phyloP scores from a whole-genome alignment of 345 rosid genomes.

The Sonneratia alba region DNA sequence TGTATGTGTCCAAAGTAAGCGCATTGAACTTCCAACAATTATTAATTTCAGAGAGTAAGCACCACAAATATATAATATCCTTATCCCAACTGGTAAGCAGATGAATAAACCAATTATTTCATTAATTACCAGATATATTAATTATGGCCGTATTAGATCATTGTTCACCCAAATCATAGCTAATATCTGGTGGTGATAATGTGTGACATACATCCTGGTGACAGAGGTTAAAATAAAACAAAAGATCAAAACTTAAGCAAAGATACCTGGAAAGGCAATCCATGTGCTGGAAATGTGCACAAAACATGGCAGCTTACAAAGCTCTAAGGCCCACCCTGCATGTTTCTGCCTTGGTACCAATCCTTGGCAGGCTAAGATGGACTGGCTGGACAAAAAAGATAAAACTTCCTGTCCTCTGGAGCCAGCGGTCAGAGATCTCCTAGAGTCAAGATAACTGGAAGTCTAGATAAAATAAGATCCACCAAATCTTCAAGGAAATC shows the following conservation, averaged over 20 bases:
- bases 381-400: not conserved
- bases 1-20: not conserved
- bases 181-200: not conserved
- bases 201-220: not conserved
- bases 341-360: slow-evolving; percentile 5
- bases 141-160: not conserved
- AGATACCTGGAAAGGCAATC: slow-evolving; percentile 8
- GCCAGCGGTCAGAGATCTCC: not conserved
- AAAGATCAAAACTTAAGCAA: not conserved
- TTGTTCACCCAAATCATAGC: slow-evolving; percentile 4
- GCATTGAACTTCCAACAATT: not conserved
- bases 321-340: not conserved
- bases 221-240: not conserved
- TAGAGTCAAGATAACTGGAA: not conserved
- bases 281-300: slow-evolving; percentile 10
- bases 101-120: not conserved
- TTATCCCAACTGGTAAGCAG: not conserved
- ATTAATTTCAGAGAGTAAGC: not conserved
- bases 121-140: not conserved
- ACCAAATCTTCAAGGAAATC: not conserved
- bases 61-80: not conserved
- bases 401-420: not conserved
- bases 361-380: not conserved
- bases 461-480: not conserved
- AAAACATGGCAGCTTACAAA: slow-evolving; percentile 18